Conservation (phyloP, 495 filamentous ascomycete genomes). For the Neurospora sp. region DNA sequence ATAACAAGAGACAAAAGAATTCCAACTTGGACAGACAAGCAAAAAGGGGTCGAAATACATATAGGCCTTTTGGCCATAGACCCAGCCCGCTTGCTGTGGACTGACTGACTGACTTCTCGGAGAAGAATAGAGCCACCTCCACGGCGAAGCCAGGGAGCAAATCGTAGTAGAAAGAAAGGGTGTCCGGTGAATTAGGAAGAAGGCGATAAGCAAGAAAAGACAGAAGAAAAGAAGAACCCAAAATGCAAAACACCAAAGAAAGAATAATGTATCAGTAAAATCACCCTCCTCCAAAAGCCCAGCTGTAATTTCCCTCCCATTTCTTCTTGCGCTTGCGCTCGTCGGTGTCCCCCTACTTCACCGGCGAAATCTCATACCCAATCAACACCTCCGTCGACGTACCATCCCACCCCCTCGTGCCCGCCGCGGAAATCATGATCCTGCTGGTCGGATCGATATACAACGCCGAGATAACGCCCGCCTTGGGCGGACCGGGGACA, state of each 20-base stretch:
- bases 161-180: neutral
- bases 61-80: neutral
- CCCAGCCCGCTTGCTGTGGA: neutral
- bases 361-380: slow-evolving; percentile 71
- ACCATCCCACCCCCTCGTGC: slow-evolving; percentile 96
- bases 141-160: neutral
- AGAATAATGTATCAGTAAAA: neutral
- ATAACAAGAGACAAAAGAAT: neutral
- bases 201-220: neutral
- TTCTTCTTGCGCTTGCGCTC: neutral
- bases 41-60: neutral
- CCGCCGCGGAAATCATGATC: slow-evolving; percentile 84
- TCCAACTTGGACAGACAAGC: neutral
- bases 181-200: neutral
- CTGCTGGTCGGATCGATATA: slow-evolving; percentile 81
- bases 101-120: neutral
- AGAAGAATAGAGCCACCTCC: neutral
- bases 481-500: slow-evolving; percentile 79
- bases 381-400: slow-evolving; percentile 79
- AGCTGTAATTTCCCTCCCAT: neutral
- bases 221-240: neutral
- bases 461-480: slow-evolving; percentile 75
- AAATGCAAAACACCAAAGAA: neutral
- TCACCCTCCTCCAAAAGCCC: neutral
- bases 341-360: neutral